These are phyloP conservation scores for Nematocida parisii DNA, from an alignment of 371 early-diverging fungal genomes.

Conservation along the genomic window DNA sequence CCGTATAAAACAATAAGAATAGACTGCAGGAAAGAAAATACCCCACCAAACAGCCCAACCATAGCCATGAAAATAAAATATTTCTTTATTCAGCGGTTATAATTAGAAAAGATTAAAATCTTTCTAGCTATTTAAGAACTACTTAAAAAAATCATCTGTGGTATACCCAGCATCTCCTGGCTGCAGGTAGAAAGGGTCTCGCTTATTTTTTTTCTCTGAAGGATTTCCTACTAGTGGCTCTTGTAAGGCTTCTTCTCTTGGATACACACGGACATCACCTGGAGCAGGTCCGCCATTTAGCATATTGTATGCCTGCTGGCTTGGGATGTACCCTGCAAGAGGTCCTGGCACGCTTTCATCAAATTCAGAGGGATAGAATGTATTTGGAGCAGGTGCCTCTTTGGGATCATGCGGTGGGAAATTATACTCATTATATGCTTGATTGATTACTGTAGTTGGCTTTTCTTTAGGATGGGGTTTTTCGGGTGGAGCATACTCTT, in stretches of 20 bases:
- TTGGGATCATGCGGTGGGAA: neutral
- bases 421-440: neutral
- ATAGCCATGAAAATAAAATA: constrained; percentile 16
- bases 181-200: constrained; percentile 19
- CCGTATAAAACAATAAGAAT: neutral
- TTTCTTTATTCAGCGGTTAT: constrained; percentile 13
- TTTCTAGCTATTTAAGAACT: neutral
- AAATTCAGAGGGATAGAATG: neutral
- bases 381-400: neutral
- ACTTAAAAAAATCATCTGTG: neutral
- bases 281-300: neutral
- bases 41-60: too few relatives aligned
- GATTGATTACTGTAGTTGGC: neutral
- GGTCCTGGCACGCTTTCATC: neutral
- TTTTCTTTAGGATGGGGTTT: neutral
- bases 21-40: neutral
- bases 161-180: neutral
- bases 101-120: neutral
- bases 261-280: neutral
- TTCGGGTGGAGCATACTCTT: neutral
- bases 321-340: constrained; percentile 1
- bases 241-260: neutral
- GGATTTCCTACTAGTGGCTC: neutral
- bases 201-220: neutral
- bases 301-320: neutral